phyloP scores from a whole-genome alignment of 2,329 filamentous ascomycete genomes.

The Delphinella strobiligena region DNA sequence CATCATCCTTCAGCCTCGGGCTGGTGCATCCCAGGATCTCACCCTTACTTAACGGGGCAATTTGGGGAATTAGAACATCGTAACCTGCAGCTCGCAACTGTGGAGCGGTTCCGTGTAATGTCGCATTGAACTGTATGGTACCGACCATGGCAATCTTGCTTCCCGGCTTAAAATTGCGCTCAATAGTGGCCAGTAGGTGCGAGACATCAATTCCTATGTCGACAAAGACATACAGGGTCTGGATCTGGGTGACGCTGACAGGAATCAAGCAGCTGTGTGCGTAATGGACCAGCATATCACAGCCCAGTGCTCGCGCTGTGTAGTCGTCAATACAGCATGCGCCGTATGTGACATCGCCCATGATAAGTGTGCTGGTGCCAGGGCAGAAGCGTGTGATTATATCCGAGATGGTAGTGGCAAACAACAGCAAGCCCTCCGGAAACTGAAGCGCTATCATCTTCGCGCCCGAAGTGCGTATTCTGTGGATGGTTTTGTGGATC shows the following conservation, averaged over 20 bases:
- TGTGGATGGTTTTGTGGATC: constrained; percentile 94
- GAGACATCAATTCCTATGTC: constrained; percentile 90
- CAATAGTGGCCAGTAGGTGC: constrained; percentile 75
- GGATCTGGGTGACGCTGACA: constrained; percentile 91
- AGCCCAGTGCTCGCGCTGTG: constrained; percentile 84
- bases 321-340: constrained; percentile 99
- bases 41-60: constrained; percentile 81
- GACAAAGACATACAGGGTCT: constrained; percentile 95
- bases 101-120: constrained; percentile 72
- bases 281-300: constrained; percentile 91
- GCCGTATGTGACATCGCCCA: constrained; percentile 98
- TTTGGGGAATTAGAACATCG: constrained; percentile 77
- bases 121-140: constrained; percentile 98
- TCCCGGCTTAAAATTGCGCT: constrained; percentile 72
- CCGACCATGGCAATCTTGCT: constrained; percentile 89
- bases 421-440: constrained; percentile 86
- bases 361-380: constrained; percentile 84
- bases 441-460: constrained; percentile 90
- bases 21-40: constrained; percentile 98
- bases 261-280: constrained; percentile 95
- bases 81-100: constrained; percentile 76
- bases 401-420: constrained; percentile 94
- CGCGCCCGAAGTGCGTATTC: constrained; percentile 67
- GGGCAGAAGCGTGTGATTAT: constrained; percentile 92
- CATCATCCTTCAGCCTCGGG: constrained; percentile 49